phyloP scores from a whole-genome alignment of 2,329 filamentous ascomycete genomes.

The Colletotrichum sp. region DNA sequence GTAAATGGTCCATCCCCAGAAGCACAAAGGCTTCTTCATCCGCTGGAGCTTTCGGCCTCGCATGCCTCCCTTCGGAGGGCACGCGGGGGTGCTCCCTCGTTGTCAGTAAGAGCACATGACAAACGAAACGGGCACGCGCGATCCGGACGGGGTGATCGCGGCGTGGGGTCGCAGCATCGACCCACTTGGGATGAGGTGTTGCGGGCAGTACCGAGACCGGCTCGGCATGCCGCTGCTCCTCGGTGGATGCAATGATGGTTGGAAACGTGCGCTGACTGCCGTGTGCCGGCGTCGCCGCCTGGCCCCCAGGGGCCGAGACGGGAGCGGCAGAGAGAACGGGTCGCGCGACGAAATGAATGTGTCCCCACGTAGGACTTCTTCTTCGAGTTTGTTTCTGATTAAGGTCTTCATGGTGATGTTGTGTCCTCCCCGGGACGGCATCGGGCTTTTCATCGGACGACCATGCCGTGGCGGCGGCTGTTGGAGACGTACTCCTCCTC shows the following conservation, averaged over 20 bases:
- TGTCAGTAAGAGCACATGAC: constrained; percentile 19
- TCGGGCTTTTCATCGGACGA: constrained; percentile 47
- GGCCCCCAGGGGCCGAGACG: not conserved
- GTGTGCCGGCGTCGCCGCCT: not conserved
- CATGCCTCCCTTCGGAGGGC: constrained; percentile 1
- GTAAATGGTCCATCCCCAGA: constrained; percentile 8
- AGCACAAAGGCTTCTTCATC: constrained; percentile 5
- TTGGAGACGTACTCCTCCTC: constrained; percentile 51
- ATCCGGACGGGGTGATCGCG: constrained; percentile 23
- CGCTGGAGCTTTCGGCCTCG: constrained; percentile 19
- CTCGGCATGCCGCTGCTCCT: constrained; percentile 38
- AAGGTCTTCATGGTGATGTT: not conserved
- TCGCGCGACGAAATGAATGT: constrained; percentile 35
- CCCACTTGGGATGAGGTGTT: constrained; percentile 41
- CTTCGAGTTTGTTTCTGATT: constrained; percentile 7
- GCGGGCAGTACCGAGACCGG: constrained; percentile 43
- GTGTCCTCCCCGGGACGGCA: constrained; percentile 11
- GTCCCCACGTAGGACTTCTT: constrained; percentile 28
- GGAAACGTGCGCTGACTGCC: not conserved
- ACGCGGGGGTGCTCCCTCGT: constrained; percentile 11
- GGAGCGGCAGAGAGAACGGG: not conserved
- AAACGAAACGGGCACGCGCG: constrained; percentile 22
- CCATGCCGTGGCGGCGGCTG: constrained; percentile 68
- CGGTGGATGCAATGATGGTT: constrained; percentile 22
- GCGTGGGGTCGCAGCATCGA: constrained; percentile 60